These are phyloP conservation scores for Theileria luwenshuni DNA, from an alignment of 169 alveolate genomes.

Conservation along the genomic window DNA sequence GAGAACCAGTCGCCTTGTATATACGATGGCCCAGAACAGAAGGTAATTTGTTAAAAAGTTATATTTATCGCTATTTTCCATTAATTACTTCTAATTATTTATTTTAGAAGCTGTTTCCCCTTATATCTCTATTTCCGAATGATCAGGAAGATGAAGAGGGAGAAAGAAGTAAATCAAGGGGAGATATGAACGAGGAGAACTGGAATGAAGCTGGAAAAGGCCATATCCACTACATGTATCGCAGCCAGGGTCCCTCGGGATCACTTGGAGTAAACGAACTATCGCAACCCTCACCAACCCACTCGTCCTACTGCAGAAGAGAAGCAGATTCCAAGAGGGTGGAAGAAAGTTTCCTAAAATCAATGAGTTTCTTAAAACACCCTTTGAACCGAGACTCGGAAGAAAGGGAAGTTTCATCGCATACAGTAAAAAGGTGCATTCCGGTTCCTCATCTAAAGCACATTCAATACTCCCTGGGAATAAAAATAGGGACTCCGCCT, in stretches of 20 bases:
- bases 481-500: slow-evolving; percentile 79
- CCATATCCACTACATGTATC: slow-evolving; percentile 25
- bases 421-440: slow-evolving; percentile 8
- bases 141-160: background rate
- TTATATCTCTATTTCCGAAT: slow-evolving; percentile 10
- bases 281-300: background rate
- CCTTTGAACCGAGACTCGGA: background rate
- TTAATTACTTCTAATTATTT: background rate
- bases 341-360: too few relatives aligned
- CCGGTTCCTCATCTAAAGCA: slow-evolving; percentile 44
- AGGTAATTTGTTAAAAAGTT: background rate
- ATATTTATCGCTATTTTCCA: background rate
- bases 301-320: slow-evolving; percentile 8
- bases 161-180: too few relatives aligned
- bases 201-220: slow-evolving; percentile 42
- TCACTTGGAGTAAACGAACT: slow-evolving; percentile 51
- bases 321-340: background rate
- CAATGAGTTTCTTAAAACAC: too few relatives aligned
- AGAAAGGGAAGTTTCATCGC: too few relatives aligned
- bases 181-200: slow-evolving; percentile 29
- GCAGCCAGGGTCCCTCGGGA: slow-evolving; percentile 55
- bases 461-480: slow-evolving; percentile 69
- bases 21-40: slow-evolving; percentile 20
- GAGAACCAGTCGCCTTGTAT: slow-evolving; percentile 1
- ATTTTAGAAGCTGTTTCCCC: slow-evolving; percentile 12